Evolutionary conservation across 2,329 filamentous ascomycete genomes (phyloP), one percentile per base, ranked within the genome.

Genomic region (Aspergillus ochraceoroseus): DNA sequence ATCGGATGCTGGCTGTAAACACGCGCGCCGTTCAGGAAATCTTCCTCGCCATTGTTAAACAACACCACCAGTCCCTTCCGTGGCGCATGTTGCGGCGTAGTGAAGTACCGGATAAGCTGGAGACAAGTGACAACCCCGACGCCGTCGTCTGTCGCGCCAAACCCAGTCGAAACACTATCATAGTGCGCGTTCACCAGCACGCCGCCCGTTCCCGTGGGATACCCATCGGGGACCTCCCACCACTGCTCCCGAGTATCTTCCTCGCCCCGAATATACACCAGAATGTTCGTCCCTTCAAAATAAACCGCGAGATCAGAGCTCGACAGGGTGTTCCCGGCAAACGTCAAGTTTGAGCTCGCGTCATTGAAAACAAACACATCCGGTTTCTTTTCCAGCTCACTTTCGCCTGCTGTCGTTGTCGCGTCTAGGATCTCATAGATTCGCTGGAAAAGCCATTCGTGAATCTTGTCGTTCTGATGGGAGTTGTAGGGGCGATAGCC

Each of bases 31-130:
- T 94, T 86, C 7, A 96, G 71, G 23, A 82, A 92, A 56, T 96
- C 90, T 61, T 98, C 92, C 59, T 98, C 92, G 23, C 85, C 90
- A 57, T 96, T 95, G 72, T 98, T 98, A 59, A 96, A 76, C 18
- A 96, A 74, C 7, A 87, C 75, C 9, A 96, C 78, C 29, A 98
- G 75, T 2, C 89, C 90, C 52, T 83, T 79, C 56, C 80, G 82
- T 2, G 89, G 89, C 57, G 80, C 80, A 49, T 85, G 79, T 18
- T 75, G 80, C 0, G 77, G 68, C 2, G 75, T 75, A 1, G 87
- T 88, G 60, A 94, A 95, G 65, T 95, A 87, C 47, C 82, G 85
- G 46, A 96, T 75, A 33, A 96, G 70, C 62, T 95, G 88, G 32
- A 96, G 73, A 28, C 90, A 71, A 0, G 84, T 84, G n/a, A 94